Conservation (phyloP, 2,329 filamentous ascomycete genomes). For the Sordariomycetes sp. region DNA sequence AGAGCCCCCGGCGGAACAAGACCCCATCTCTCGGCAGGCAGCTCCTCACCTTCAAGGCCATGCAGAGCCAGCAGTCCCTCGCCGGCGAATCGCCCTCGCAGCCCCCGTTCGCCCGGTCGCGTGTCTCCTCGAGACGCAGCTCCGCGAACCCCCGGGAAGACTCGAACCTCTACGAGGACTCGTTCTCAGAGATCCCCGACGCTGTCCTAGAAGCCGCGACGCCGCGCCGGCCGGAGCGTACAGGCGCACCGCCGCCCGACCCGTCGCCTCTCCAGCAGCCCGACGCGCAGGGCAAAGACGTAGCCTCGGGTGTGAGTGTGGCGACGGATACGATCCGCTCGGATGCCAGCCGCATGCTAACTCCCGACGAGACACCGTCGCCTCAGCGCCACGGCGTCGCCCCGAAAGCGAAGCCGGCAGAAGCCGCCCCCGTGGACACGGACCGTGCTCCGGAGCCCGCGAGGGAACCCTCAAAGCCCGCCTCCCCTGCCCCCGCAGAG, state of each 20-base stretch:
- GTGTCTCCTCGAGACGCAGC: not conserved
- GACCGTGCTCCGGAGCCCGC: not conserved
- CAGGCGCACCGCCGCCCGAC: not conserved
- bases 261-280: not conserved
- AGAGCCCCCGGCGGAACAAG: slow-evolving; percentile 22
- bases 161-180: slow-evolving; percentile 32
- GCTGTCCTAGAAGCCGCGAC: slow-evolving; percentile 35
- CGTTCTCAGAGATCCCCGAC: slow-evolving; percentile 43
- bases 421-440: not conserved
- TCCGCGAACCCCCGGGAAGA: slow-evolving; percentile 14
- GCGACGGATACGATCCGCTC: slow-evolving; percentile 19
- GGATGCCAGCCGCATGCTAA: slow-evolving; percentile 32
- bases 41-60: slow-evolving; percentile 17
- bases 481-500: not conserved
- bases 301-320: slow-evolving; percentile 12
- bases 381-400: slow-evolving; percentile 14
- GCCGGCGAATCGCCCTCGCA: slow-evolving; percentile 1
- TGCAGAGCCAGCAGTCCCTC: slow-evolving; percentile 8
- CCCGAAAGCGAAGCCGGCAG: not conserved
- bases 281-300: slow-evolving; percentile 2
- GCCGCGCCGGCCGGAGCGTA: slow-evolving; percentile 16
- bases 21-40: slow-evolving; percentile 18
- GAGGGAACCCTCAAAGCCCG: not conserved
- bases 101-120: not conserved
- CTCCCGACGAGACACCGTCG: slow-evolving; percentile 37